Conservation (phyloP, 257 asterid species). For the Nicotiana noctiflora region DNA sequence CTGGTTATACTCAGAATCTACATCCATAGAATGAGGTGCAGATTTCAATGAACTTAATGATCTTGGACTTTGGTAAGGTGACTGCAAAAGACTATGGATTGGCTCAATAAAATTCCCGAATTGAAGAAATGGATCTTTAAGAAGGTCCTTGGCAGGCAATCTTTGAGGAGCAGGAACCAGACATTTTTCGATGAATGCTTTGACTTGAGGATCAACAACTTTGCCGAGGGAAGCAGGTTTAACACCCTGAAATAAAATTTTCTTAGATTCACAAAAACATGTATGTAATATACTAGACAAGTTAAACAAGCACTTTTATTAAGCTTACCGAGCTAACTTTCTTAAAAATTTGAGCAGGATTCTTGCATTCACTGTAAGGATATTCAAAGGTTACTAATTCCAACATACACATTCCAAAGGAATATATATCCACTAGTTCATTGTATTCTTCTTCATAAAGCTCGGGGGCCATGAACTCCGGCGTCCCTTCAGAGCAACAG, state of each 20-base stretch:
- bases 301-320: not conserved
- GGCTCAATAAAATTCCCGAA: slow-evolving; percentile 25
- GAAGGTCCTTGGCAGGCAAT: slow-evolving; percentile 66
- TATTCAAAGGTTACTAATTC: slow-evolving; percentile 70
- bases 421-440: slow-evolving; percentile 69
- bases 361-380: slow-evolving; percentile 73
- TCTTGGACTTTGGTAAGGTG: slow-evolving; percentile 32
- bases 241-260: slow-evolving; percentile 38
- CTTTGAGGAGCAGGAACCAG: slow-evolving; percentile 54
- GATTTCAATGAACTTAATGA: slow-evolving; percentile 21
- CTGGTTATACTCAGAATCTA: slow-evolving; percentile 49
- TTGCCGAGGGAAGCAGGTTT: slow-evolving; percentile 64
- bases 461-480: slow-evolving; percentile 86
- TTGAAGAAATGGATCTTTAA: slow-evolving; percentile 57
- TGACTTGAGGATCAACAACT: slow-evolving; percentile 41
- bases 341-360: slow-evolving; percentile 66
- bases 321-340: slow-evolving; percentile 59
- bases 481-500: slow-evolving; percentile 26
- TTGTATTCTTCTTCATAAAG: slow-evolving; percentile 75
- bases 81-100: slow-evolving; percentile 19
- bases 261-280: not conserved
- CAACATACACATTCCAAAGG: slow-evolving; percentile 78
- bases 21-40: slow-evolving; percentile 59
- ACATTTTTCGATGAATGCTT: slow-evolving; percentile 66
- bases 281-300: not conserved